Evolutionary conservation across 192 early-diverging fungal species (phyloP), one percentile per base, ranked within the genome.

Genomic region (Coemansia sp.): DNA sequence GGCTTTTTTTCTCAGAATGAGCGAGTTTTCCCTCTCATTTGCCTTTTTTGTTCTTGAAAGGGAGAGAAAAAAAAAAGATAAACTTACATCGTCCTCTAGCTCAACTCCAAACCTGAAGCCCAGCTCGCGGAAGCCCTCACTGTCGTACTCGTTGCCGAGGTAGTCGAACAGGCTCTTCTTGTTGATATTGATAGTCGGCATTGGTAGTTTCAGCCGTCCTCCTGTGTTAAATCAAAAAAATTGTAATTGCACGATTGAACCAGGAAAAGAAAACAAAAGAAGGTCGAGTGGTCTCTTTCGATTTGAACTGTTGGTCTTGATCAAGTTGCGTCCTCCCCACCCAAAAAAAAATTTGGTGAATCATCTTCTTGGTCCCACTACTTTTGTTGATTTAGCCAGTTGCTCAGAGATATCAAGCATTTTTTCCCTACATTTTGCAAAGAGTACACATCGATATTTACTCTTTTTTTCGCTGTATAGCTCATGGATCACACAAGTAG

Each of bases 31-130:
- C n/a, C n/a, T n/a, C n/a, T n/a, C n/a, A n/a, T n/a, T n/a, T n/a
- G n/a, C n/a, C n/a, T n/a, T n/a, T n/a, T n/a, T n/a, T n/a, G n/a
- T n/a, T n/a, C n/a, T n/a, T n/a, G n/a, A n/a, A n/a, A n/a, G n/a
- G n/a, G n/a, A n/a, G n/a, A n/a, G n/a, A n/a, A n/a, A 62, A 61
- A 11, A 43, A 24, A 3, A 2, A 45, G 25, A 20, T 43, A 41
- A 61, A 14, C 87, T 89, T 67, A 92, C 90, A 32, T 96, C 95
- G 76, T 99, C 97, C 67, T 99, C 97, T 39, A 99, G 86, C 86
- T 99, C 97, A 68, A 99, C 95, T 62, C 98, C 98, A 79, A 96
- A 98, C 76, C 96, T 91, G 85, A 99, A 99, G 79, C 98, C 98
- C 56, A 99, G 88, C 82, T 99, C 98, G 79, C 91, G 87, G 87